Conservation (phyloP, 495 filamentous ascomycete genomes). For the Immersiella caudata region DNA sequence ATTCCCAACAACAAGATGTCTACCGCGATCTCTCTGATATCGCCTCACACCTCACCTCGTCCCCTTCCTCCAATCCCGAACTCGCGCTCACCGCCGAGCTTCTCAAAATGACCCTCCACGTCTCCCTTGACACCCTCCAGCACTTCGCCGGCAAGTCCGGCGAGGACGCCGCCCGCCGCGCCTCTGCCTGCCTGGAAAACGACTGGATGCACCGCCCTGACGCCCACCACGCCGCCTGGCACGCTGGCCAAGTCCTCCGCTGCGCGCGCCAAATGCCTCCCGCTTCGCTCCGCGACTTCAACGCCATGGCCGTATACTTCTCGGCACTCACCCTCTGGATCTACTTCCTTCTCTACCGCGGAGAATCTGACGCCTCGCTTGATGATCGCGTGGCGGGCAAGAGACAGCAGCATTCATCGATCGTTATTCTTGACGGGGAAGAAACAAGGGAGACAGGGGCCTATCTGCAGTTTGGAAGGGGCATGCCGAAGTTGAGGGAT, state of each 20-base stretch:
- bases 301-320: conserved; percentile 60
- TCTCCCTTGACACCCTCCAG: conserved; percentile 63
- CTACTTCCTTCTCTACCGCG: conserved; percentile 42
- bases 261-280: conserved; percentile 49
- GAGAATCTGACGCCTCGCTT: background rate
- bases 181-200: conserved; percentile 44
- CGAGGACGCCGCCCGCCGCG: conserved; percentile 55
- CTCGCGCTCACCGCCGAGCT: conserved; percentile 41
- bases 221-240: conserved; percentile 57
- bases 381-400: background rate
- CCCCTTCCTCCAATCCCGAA: conserved; percentile 24
- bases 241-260: conserved; percentile 60
- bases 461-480: conserved; percentile 27
- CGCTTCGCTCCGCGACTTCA: conserved; percentile 51
- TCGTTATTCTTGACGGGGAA: conserved; percentile 26
- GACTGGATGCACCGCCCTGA: conserved; percentile 55
- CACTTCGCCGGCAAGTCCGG: conserved; percentile 60
- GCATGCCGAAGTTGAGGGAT: conserved; percentile 22
- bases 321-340: conserved; percentile 61
- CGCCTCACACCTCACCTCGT: conserved; percentile 10
- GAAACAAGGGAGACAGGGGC: conserved; percentile 20
- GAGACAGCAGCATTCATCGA: background rate
- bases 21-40: conserved; percentile 26
- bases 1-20: conserved; percentile 25
- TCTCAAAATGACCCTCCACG: conserved; percentile 56